Evolutionary conservation across 768 basidiomycete genomes (phyloP).

Genomic region (Dentipellis sp.): DNA sequence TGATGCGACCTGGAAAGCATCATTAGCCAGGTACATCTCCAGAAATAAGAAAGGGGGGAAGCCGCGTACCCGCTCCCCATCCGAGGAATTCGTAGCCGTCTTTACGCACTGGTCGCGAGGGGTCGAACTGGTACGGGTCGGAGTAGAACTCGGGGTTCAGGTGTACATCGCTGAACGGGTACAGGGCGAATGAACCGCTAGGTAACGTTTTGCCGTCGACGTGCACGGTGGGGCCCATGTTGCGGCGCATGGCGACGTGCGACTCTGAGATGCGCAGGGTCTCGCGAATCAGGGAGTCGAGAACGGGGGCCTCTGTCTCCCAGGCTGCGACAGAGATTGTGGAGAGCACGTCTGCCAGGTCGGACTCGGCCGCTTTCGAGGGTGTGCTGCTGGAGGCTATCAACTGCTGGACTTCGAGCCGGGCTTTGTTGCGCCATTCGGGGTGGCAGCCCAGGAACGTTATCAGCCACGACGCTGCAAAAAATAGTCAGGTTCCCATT

Average conservation of each 20-base stretch:
- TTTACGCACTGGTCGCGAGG: constrained; percentile 33
- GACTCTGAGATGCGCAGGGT: constrained; percentile 73
- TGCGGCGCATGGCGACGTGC: constrained; percentile 72
- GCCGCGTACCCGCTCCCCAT: constrained; percentile 68
- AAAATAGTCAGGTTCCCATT: neutral
- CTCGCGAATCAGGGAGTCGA: constrained; percentile 68
- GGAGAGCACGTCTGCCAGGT: constrained; percentile 32
- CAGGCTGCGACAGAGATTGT: constrained; percentile 44
- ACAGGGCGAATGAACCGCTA: constrained; percentile 69
- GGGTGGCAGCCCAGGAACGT: constrained; percentile 61
- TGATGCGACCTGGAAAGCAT: constrained; percentile 43
- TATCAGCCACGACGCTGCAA: constrained; percentile 59
- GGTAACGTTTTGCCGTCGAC: constrained; percentile 64
- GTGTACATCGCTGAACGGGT: constrained; percentile 76
- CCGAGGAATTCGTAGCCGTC: constrained; percentile 58
- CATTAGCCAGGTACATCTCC: no score
- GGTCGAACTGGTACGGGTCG: constrained; percentile 74
- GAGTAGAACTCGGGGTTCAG: constrained; percentile 63
- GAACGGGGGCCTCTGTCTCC: constrained; percentile 60
- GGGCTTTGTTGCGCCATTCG: constrained; percentile 57
- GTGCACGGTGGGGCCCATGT: constrained; percentile 60
- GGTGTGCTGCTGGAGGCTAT: constrained; percentile 18
- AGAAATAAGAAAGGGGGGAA: no score
- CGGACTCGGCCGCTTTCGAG: constrained; percentile 27
- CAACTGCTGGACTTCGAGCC: constrained; percentile 48